Evolutionary conservation across 2,329 filamentous ascomycete genomes (phyloP).

Genomic region (Botrytis hyacinthi): DNA sequence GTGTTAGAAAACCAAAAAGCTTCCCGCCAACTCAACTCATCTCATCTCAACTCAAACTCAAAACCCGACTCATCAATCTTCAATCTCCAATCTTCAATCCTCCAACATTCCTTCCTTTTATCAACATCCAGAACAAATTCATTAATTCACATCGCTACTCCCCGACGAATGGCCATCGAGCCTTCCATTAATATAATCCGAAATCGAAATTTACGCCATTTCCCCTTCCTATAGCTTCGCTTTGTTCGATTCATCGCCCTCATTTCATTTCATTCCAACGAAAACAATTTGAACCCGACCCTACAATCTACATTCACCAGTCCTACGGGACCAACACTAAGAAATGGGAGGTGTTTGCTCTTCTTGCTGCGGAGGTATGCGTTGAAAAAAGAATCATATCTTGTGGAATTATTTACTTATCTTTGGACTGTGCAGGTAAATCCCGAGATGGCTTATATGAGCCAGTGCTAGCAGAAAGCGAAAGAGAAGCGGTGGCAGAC

Average conservation of each 20-base stretch:
- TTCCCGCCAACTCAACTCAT: conserved; percentile 13
- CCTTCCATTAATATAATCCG: conserved; percentile 21
- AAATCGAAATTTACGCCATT: conserved; percentile 1
- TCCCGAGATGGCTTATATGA: conserved; percentile 81
- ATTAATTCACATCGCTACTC: conserved; percentile 11
- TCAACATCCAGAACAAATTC: conserved; percentile 13
- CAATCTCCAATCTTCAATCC: not conserved
- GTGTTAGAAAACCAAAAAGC: conserved; percentile 15
- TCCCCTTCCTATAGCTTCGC: conserved; percentile 21
- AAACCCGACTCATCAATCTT: not conserved
- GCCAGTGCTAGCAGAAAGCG: conserved; percentile 87
- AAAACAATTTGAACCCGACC: conserved; percentile 32
- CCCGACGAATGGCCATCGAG: conserved; percentile 22
- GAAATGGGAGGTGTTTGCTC: conserved; percentile 62
- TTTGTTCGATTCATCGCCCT: conserved; percentile 31
- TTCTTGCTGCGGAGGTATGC: conserved; percentile 59
- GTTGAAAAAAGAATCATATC: conserved; percentile 20
- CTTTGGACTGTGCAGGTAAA: conserved; percentile 54
- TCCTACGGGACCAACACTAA: conserved; percentile 36
- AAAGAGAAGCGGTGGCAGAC: conserved; percentile 95
- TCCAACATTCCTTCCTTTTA: conserved; percentile 20
- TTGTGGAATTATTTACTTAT: conserved; percentile 27
- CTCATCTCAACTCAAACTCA: not conserved
- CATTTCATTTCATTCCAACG: conserved; percentile 28
- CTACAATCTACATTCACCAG: conserved; percentile 21